Base-by-base conservation (phyloP, 345 rosid species). In the Eutrema japonicum region DNA sequence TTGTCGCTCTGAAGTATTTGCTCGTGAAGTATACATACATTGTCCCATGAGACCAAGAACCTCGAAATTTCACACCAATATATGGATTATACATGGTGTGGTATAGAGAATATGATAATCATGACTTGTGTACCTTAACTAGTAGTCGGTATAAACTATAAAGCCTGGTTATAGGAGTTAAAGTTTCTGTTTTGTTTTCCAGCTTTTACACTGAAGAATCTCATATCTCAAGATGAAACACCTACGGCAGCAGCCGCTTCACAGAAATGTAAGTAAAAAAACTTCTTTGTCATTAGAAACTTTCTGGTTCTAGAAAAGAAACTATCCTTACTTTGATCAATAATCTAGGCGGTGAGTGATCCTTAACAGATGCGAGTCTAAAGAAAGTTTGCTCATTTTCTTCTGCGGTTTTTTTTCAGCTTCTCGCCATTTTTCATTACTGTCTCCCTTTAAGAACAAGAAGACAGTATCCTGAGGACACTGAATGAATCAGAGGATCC, bases 401-500 rank as follows among this genome's bases (percentile, higher is more conserved):
- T 38, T 51, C 10, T 38, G 42, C 18, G 27, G 57, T 30, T 26
- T 62, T 53, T 32, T 56, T 66, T 73, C 87, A 89, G 97, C 93
- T 82, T 91, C 90, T 64, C 96, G 95, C 71, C 82, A 80, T 54
- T 89, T 94, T 80, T 85, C 96, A 41, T 63, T 91, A 72, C 58
- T 89, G 52, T 88, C 93, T 4, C 91, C 97, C 5, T 93, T 93
- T 82, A 83, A 89, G 77, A 91, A 89, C 87, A 93, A 89, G 88
- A 76, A 76, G 71, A 26, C 3, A 14, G 38, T 41, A 37, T 63
- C 71, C 3, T 70, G 65, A 76, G 13, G 61, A 36, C 51, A 30
- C 13, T 38, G 57, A 36, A 30, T 47, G 43, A 29, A 29, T n/a
- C 58, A 76, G 16, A 69, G 65, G 65, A 76, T 61, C 63, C 1